Evolutionary conservation across 192 early-diverging fungal genomes (phyloP), one percentile per base, ranked within the genome.

Genomic region (Thamnidium elegans): DNA sequence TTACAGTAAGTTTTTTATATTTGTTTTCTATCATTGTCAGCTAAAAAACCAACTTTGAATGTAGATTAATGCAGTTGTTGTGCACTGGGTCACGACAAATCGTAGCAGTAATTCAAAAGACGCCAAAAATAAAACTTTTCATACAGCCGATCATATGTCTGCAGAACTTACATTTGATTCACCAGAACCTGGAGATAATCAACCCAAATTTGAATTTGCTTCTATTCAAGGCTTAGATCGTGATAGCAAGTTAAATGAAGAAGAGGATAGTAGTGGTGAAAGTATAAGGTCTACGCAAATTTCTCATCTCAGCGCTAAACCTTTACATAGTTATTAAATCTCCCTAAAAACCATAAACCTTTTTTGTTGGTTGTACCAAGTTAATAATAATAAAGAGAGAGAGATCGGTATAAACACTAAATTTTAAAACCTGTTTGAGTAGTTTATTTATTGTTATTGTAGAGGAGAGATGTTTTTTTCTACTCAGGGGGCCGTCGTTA

Each of bases 1-100:
- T 83, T 47, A 83, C 81, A 0, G 58, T 79, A 68, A 68, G 67
- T 31, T 43, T 21, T 7, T 34, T 17, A 15, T 19, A 19, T 42
- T 23, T 50, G 4, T 50, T 13, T 23, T 50, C 13, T 23, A 4
- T 34, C 19, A 34, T 50, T 50, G 11, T 62, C n/a, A 47, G 48
- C 50, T 53, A 30, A 20, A 62, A 32, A 15, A 42, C 4, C 44
- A 44, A 1, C 8, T 20, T 6, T 30, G 10, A 44, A 32, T 50
- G 11, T 39, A 68, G 67, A 46, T 63, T 20, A 81, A 81, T 47
- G 65, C 68, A 7, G 51, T 73, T 0, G 56, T 66, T n/a, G 55
- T 73, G 6, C 71, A 73, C 31, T 73, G 71, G 71, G 63, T 64
- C 17, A 64, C 67, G 4, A 68, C 32, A 21, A 62, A 61, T 43